Percentiles rank a stretch among this genome's conserved stretches.
phyloP scores from a whole-genome alignment of 129 eudicot species.

The Gnaphalium uliginosum region DNA sequence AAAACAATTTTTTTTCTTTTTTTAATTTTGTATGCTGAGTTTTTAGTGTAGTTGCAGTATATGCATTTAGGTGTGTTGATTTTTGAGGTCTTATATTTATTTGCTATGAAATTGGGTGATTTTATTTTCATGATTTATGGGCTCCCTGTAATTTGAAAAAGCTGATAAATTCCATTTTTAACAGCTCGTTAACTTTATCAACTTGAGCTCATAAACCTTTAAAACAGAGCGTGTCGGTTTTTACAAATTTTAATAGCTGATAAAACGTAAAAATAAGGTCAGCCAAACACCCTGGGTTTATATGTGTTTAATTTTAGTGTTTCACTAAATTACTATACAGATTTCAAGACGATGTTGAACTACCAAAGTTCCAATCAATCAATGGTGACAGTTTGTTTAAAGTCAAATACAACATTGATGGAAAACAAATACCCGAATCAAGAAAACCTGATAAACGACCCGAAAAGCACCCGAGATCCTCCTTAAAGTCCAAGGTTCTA shows the following conservation, averaged over 20 bases:
- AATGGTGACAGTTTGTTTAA: constrained; percentile 47
- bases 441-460: constrained; percentile 40
- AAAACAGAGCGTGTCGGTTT: no score
- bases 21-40: not conserved
- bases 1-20: not conserved
- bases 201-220: no score
- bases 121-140: no score
- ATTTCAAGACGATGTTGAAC: constrained; percentile 59
- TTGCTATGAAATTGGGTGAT: not conserved
- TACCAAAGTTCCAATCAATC: constrained; percentile 32
- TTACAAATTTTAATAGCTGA: not conserved
- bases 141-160: no score
- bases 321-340: constrained; percentile 37
- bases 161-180: no score
- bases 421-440: constrained; percentile 43
- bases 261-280: not conserved
- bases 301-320: constrained; percentile 7
- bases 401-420: constrained; percentile 62
- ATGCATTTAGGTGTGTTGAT: not conserved
- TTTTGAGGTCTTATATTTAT: not conserved
- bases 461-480: constrained; percentile 32
- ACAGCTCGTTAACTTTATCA: no score
- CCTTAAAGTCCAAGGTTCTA: constrained; percentile 65
- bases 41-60: not conserved
- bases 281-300: not conserved